Evolutionary conservation across 176 grass and related monocot genomes (phyloP), one percentile per base, ranked within the genome.

Genomic region (Lolium rigidum): DNA sequence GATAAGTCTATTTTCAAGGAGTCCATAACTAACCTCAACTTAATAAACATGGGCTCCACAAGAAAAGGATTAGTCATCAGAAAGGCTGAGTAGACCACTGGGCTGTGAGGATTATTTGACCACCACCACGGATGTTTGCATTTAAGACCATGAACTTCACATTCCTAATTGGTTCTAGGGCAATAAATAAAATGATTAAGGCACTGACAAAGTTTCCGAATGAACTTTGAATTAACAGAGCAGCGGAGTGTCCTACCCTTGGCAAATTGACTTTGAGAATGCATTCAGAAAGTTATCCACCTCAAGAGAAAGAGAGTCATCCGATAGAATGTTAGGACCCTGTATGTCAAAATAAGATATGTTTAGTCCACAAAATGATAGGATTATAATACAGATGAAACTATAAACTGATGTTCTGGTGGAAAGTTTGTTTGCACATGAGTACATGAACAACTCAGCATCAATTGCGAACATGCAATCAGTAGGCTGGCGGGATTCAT

Each of bases 1-100:
- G 46, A 26, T 26, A 50, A 50, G 46, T 74, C n/a, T 74, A 49
- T 50, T 48, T 74, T 26, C 21, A 74, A 38, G 26, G 61, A 67
- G 61, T n/a, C 9, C 3, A 4, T 56, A 26, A 47, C 82, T 85
- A 72, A 95, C 97, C 97, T 98, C 97, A 60, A 98, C 87, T 73
- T 98, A 98, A 84, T 98, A 98, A 48, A 95, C 97, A 80, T 94
- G 41, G 97, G 41, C 70, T 98, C 97, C 97, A 98, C 95, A 41
- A 98, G 93, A 47, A 94, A 83, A 18, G 97, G 97, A 82, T 92
- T 98, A 47, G 94, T 94, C 97, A 98, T 94, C 25, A 98, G 77
- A 81, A 95, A 98, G 48, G 97, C 92, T 41, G 97, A 96, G 72
- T 98, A 98, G 24, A 98, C 94, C 70, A 98, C 97, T 50, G 93